Conservation (phyloP, 306 rosid species). For the Lathyrus aphaca region DNA sequence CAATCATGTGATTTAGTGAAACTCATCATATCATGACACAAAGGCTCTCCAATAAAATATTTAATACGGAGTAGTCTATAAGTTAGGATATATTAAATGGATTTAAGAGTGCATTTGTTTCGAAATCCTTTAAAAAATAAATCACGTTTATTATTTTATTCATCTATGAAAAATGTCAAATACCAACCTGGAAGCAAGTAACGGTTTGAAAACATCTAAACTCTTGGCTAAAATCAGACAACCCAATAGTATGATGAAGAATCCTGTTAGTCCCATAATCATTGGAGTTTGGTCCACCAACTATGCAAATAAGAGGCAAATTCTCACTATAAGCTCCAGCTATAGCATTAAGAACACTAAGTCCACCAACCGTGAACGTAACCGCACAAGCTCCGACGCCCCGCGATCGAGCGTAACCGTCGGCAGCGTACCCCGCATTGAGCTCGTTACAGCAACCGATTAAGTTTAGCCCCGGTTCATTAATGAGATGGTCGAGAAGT, state of each 20-base stretch:
- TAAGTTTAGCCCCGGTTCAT: slow-evolving; percentile 61
- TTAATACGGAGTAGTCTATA: no score
- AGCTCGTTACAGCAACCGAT: slow-evolving; percentile 96
- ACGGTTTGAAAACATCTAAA: slow-evolving; percentile 77
- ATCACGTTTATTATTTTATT: no score
- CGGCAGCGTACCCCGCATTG: slow-evolving; percentile 93
- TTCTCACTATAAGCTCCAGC: slow-evolving; percentile 94
- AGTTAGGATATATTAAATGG: no score
- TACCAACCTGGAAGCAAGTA: slow-evolving; percentile 81
- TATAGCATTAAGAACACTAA: slow-evolving; percentile 78
- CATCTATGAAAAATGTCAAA: no score
- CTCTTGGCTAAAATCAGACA: slow-evolving; percentile 87
- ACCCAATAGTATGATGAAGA: slow-evolving; percentile 90
- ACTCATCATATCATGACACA: no score
- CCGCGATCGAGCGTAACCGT: slow-evolving; percentile 78
- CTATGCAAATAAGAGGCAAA: slow-evolving; percentile 76
- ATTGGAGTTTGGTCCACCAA: slow-evolving; percentile 89
- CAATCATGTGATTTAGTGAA: no score
- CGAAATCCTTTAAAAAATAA: no score
- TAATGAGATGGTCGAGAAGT: slow-evolving; percentile 79
- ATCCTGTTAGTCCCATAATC: slow-evolving; percentile 73
- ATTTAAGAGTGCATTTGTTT: no score
- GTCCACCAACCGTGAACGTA: slow-evolving; percentile 83
- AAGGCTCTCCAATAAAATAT: no score
- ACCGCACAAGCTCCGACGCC: slow-evolving; percentile 97